Conservation (phyloP, 2,329 filamentous ascomycete species). For the Pleurostoma richardsiae region DNA sequence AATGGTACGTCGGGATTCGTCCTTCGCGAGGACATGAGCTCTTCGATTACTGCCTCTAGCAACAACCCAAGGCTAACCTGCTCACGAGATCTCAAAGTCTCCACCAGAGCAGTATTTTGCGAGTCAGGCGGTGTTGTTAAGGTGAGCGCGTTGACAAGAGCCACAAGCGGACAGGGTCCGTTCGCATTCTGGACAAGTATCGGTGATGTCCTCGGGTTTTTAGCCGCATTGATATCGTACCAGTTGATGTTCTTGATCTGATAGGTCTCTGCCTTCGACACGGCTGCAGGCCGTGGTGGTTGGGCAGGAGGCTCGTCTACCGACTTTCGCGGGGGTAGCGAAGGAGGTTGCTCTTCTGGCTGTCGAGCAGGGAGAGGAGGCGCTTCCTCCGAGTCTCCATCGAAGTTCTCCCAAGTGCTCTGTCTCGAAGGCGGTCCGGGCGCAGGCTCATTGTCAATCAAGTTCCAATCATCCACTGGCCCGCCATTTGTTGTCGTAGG, state of each 20-base stretch:
- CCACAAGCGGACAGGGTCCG: slow-evolving; percentile 87
- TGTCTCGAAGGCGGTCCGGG: slow-evolving; percentile 25
- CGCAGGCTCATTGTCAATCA: slow-evolving; percentile 38
- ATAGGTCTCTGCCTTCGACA: slow-evolving; percentile 70
- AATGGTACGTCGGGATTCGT: slow-evolving; percentile 58
- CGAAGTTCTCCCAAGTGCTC: slow-evolving; percentile 32
- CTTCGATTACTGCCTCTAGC: slow-evolving; percentile 86
- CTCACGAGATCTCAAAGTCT: slow-evolving; percentile 73
- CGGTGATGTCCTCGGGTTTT: slow-evolving; percentile 71
- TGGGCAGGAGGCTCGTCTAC: slow-evolving; percentile 13
- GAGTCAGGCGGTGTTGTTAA: slow-evolving; percentile 67
- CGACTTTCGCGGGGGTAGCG: slow-evolving; percentile 8
- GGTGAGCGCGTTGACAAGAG: slow-evolving; percentile 86
- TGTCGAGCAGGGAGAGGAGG: slow-evolving; percentile 5
- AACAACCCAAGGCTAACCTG: slow-evolving; percentile 83
- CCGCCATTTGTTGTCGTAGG: slow-evolving; percentile 4
- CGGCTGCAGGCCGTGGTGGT: slow-evolving; percentile 34
- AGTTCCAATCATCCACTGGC: slow-evolving; percentile 40
- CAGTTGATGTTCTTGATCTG: slow-evolving; percentile 89
- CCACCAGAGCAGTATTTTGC: slow-evolving; percentile 65
- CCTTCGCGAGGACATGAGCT: slow-evolving; percentile 75
- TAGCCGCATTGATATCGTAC: slow-evolving; percentile 58
- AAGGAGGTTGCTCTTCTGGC: slow-evolving; percentile 3
- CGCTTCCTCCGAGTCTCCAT: slow-evolving; percentile 18
- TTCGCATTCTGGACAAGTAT: slow-evolving; percentile 92